Evolutionary conservation across 768 basidiomycete species (phyloP), one percentile per base, ranked within the genome.

Genomic region (Agrocybe chaxingu): DNA sequence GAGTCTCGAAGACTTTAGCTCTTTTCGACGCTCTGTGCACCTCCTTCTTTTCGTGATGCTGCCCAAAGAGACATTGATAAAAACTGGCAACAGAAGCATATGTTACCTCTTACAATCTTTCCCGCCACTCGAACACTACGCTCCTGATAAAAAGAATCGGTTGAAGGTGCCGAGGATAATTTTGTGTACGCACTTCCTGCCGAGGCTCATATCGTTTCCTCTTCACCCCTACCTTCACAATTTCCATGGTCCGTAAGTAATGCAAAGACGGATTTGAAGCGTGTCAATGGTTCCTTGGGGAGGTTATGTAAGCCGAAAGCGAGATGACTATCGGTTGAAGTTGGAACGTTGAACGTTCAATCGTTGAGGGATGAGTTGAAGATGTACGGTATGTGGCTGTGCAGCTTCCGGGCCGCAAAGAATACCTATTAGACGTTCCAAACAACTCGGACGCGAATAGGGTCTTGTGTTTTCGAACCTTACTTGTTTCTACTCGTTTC

Each of bases 41-140:
- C 56, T 87, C 85, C 62, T 80, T 87, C 44, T 87, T 62, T 51
- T 79, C 79, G 63, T 89, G 89, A 58, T 89, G 83, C 93, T 96
- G 64, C 24, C 24, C 36, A 56, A 45, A 48, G 37, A 36, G 48
- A n/a, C 47, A 9, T 40, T 47, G 38, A 52, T 39, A 52, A 29
- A 39, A 34, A 30, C 36, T 13, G 12, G 8, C 11, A 38, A 12
- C 45, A 50, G 38, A 36, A 40, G 31, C 13, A 43, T 36, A 48
- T 38, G 33, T 38, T 38, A 36, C 40, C 46, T 52, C 81, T 50
- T 70, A 75, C 84, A 68, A 87, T 70, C 69, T 83, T 85, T 56
- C 78, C 75, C 33, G 60, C 64, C 11, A 86, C 61, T 60, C 74
- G 75, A 7, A 62, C 60, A 42, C 65, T 70, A 10, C 72, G 59